phyloP scores from a whole-genome alignment of 306 rosid species.

The Acacia acuminata region DNA sequence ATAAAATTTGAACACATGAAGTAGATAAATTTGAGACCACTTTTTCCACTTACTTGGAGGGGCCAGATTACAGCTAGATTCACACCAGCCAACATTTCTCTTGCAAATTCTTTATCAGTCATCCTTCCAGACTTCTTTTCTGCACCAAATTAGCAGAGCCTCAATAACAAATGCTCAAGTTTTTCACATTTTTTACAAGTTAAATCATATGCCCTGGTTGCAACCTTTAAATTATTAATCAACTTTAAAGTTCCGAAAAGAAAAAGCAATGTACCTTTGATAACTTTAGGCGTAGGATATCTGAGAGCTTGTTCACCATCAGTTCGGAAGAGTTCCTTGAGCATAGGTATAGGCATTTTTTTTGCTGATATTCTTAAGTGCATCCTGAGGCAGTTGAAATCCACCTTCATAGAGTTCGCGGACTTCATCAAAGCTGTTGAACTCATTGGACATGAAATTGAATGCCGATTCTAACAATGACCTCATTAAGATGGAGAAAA shows the following conservation, averaged over 20 bases:
- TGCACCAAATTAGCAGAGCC: slow-evolving; percentile 27
- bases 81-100: slow-evolving; percentile 91
- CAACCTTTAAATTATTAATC: not conserved
- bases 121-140: slow-evolving; percentile 72
- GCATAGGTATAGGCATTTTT: slow-evolving; percentile 45
- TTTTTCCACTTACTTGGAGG: slow-evolving; percentile 55
- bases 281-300: slow-evolving; percentile 64
- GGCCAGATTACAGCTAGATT: slow-evolving; percentile 61
- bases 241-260: not conserved
- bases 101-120: slow-evolving; percentile 86
- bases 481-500: too few relatives aligned
- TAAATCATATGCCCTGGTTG: not conserved
- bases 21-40: not conserved
- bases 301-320: slow-evolving; percentile 67
- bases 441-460: slow-evolving; percentile 49
- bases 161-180: not conserved
- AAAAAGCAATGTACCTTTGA: slow-evolving; percentile 46
- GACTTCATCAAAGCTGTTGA: slow-evolving; percentile 66
- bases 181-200: not conserved
- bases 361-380: slow-evolving; percentile 44
- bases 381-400: slow-evolving; percentile 43
- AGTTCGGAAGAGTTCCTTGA: slow-evolving; percentile 67
- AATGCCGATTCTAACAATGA: slow-evolving; percentile 54
- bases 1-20: not conserved
- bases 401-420: slow-evolving; percentile 66